phyloP scores from a whole-genome alignment of 2,329 filamentous ascomycete species.

The Metarhizium robertsii region DNA sequence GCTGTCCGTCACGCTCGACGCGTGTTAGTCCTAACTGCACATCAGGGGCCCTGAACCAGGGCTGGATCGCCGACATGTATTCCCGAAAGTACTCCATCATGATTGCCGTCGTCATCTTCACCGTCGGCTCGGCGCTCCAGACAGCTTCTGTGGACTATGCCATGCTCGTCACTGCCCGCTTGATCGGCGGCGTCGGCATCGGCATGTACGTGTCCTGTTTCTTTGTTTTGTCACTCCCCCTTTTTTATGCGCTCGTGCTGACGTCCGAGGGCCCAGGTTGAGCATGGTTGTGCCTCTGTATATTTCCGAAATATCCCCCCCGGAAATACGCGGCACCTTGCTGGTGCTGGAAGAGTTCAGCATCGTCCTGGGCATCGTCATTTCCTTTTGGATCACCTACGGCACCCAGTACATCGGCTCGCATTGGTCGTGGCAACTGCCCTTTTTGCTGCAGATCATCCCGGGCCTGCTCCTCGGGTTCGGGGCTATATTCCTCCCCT shows the following conservation, averaged over 20 bases:
- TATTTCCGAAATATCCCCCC: conserved; percentile 38
- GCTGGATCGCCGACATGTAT: conserved; percentile 24
- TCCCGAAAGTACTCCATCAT: conserved; percentile 24
- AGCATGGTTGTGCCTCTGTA: conserved; percentile 29
- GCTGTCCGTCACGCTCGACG: no score
- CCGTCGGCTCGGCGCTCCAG: conserved; percentile 33
- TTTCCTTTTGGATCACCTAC: conserved; percentile 23
- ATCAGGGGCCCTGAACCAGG: conserved; percentile 31
- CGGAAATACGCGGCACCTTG: conserved; percentile 36
- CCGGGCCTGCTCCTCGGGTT: conserved; percentile 15
- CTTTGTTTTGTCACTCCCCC: no score
- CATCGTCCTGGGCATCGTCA: conserved; percentile 20
- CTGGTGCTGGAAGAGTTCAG: conserved; percentile 31
- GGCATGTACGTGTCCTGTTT: conserved; percentile 19
- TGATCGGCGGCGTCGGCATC: conserved; percentile 33
- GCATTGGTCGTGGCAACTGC: conserved; percentile 19
- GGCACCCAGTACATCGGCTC: conserved; percentile 17
- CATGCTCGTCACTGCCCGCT: conserved; percentile 32
- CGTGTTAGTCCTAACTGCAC: not conserved
- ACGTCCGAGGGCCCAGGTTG: conserved; percentile 5
- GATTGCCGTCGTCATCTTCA: conserved; percentile 23
- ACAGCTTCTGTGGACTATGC: conserved; percentile 28
- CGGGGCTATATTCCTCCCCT: conserved; percentile 16
- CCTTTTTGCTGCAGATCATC: conserved; percentile 20
- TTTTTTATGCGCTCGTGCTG: not conserved